Percentiles rank a stretch among this genome's conserved stretches.
Evolutionary conservation across 2,329 filamentous ascomycete species (phyloP).

Genomic region (Raffaelea deltoideospora): DNA sequence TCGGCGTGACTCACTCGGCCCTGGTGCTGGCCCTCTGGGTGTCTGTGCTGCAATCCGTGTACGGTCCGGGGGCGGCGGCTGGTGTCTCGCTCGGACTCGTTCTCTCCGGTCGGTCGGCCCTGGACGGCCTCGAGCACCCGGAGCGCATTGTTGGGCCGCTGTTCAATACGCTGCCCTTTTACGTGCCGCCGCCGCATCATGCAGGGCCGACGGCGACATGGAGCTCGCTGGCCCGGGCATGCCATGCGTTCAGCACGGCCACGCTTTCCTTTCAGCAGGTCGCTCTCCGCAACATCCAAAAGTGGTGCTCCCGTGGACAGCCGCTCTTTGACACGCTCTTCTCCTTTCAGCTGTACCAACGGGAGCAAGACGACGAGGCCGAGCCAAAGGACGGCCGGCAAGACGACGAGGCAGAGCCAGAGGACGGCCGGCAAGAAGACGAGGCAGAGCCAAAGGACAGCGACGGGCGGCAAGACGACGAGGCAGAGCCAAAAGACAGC

Average conservation of each 20-base stretch:
- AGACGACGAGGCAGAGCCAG: no score
- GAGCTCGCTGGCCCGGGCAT: constrained; percentile 41
- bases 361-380: no score
- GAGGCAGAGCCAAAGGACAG: no score
- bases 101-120: constrained; percentile 60
- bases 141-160: constrained; percentile 64
- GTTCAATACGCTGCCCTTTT: constrained; percentile 79
- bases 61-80: no score
- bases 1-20: constrained; percentile 66
- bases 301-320: constrained; percentile 50
- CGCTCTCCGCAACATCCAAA: constrained; percentile 63
- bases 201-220: constrained; percentile 29
- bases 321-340: constrained; percentile 69
- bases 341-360: constrained; percentile 73
- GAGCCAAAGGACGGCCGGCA: no score
- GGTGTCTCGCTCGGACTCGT: constrained; percentile 54
- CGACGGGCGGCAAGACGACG: no score
- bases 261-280: constrained; percentile 64
- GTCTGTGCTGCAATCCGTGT: constrained; percentile 39
- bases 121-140: constrained; percentile 50
- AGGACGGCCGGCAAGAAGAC: no score
- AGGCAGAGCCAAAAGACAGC: no score
- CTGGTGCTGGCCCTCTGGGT: constrained; percentile 65
- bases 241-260: constrained; percentile 56
- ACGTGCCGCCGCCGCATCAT: no score